Base-by-base conservation (phyloP, 768 basidiomycete genomes). In the Pleurotus pulmonarius region DNA sequence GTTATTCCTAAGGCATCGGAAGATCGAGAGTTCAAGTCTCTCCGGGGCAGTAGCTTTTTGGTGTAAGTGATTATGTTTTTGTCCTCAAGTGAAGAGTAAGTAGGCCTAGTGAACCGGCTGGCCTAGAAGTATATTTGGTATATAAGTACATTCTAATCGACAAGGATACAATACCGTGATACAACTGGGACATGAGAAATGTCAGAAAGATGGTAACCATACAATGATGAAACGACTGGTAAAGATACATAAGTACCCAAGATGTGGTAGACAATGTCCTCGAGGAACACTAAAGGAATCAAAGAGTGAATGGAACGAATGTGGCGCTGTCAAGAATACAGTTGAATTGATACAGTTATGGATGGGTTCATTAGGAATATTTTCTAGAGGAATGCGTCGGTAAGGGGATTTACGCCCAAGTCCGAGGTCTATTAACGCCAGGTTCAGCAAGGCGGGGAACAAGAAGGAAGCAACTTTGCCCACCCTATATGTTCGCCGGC, bases 1-100 rank as follows among this genome's bases (percentile, higher is more conserved):
- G 78, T 79, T 78, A 78, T 13, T n/a, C 16, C 5, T 20, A 9
- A 13, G 45, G 20, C 44, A 59, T 56, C 54, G 58, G 58, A 56
- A 56, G 58, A 52, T 56, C 53, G 54, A 46, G 58, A 59, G 54
- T 55, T 56, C 58, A 38, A 59, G 58, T 55, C 54, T 55, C 54
- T 55, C 54, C 54, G 54, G 54, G 54, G 54, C 54, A 55, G 54
- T 6, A 34, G 1, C 1, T 29, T 34, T 34, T 34, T 34, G 2
- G 9, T 9, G 8, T 8, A 34, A 20, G 20, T 20, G 20, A 20
- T 20, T 20, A 20, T 20, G 20, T 20, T 20, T 20, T 20, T 20
- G 3, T 20, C 1, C 20, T 20, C 20, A 11, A 9, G 8, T 34
- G 29, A 34, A 34, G 29, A 3, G 8, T 11, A 11, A 29, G 8